These are phyloP conservation scores for Blepharisma undulans DNA, from an alignment of 169 alveolate species.

Conservation along the genomic window DNA sequence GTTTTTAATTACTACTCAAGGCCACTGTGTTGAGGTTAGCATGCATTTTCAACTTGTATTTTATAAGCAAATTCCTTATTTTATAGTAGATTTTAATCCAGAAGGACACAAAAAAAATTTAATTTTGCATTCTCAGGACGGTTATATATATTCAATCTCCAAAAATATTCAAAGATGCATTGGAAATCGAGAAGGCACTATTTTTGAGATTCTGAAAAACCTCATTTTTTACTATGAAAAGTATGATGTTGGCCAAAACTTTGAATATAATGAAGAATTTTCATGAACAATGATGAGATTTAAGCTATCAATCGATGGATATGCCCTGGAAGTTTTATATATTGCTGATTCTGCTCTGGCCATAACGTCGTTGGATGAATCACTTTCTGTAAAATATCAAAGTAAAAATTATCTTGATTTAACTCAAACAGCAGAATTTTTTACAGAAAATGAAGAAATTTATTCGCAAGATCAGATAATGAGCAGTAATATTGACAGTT, in stretches of 20 bases:
- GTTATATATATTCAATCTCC: not conserved
- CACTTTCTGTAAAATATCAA: not conserved
- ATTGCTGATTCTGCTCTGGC: not conserved
- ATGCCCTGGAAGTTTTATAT: not conserved
- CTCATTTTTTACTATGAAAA: not conserved
- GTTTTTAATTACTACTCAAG: not conserved
- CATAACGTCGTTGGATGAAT: not conserved
- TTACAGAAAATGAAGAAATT: not conserved
- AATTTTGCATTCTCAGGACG: not conserved
- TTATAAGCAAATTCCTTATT: not conserved
- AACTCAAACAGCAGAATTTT: not conserved
- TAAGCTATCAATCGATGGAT: not conserved
- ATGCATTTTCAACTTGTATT: slow-evolving; percentile 11
- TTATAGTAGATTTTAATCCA: slow-evolving; percentile 1
- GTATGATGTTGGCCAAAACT: not conserved
- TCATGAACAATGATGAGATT: not conserved
- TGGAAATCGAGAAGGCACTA: not conserved
- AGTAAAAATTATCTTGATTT: not conserved
- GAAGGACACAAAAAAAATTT: not conserved
- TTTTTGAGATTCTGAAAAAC: not conserved
- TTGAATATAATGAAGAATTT: not conserved
- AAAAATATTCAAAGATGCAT: not conserved
- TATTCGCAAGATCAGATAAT: not conserved
- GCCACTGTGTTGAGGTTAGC: not conserved
- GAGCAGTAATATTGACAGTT: not conserved